Evolutionary conservation across 1,284 basidiomycete species (phyloP).

Genomic region (Papiliotrema laurentii): DNA sequence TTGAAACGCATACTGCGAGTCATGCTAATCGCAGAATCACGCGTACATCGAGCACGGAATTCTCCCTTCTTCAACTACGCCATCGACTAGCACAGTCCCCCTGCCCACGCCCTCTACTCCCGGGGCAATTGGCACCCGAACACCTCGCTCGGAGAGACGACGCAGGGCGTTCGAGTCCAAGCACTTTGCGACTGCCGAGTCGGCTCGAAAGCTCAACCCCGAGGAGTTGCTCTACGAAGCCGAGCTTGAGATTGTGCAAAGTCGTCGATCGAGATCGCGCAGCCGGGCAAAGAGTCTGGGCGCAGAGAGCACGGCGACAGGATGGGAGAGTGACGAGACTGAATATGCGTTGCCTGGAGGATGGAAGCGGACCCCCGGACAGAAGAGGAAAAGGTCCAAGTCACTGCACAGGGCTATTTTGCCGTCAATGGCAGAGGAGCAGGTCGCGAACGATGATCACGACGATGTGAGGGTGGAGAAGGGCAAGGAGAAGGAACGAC

Average conservation of each 20-base stretch:
- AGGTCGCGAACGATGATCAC: not conserved
- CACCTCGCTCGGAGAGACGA: conserved; percentile 10
- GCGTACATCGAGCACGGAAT: conserved; percentile 68
- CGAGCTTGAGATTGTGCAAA: conserved; percentile 53
- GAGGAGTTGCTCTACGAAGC: conserved; percentile 57
- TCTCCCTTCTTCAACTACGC: conserved; percentile 23
- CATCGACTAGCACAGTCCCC: conserved; percentile 17
- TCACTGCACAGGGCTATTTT: not conserved
- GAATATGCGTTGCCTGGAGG: conserved; percentile 21
- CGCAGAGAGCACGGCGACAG: not conserved
- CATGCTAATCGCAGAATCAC: conserved; percentile 61
- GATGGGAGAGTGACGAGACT: conserved; percentile 9
- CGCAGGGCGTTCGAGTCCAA: conserved; percentile 37
- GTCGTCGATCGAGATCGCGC: conserved; percentile 11
- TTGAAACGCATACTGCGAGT: not conserved
- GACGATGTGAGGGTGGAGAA: not conserved
- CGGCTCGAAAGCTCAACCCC: conserved; percentile 23
- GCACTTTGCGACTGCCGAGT: conserved; percentile 21
- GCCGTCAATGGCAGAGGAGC: not conserved
- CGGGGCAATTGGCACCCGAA: not conserved
- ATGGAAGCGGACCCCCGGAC: conserved; percentile 18
- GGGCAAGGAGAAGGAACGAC: conserved; percentile 4
- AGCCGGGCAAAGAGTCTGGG: not conserved
- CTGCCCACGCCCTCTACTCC: conserved; percentile 23
- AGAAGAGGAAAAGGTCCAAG: conserved; percentile 15